Percentiles rank a stretch among this genome's conserved stretches.
Conservation (phyloP, 208 protist genomes). For the Angomonas deanei region DNA sequence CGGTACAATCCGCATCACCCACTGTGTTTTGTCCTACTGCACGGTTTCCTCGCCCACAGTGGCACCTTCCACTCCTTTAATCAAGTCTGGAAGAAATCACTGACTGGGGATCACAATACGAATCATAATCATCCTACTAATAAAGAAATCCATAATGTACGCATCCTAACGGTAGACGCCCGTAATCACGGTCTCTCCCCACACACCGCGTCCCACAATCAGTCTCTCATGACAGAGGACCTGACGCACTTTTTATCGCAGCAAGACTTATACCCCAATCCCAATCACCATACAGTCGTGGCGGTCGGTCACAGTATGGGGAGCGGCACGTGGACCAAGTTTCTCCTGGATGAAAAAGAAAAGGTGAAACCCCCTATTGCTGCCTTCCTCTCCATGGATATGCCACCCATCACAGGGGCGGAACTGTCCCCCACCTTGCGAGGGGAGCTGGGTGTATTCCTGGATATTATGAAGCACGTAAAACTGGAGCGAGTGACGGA, state of each 20-base stretch:
- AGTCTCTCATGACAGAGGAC: conserved; percentile 29
- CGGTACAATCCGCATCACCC: neutral
- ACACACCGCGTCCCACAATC: conserved; percentile 35
- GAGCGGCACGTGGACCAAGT: conserved; percentile 36
- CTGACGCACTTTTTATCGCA: conserved; percentile 20
- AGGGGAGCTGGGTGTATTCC: conserved; percentile 22
- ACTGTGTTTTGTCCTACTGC: conserved; percentile 40
- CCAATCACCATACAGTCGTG: conserved; percentile 14
- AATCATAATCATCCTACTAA: conserved; percentile 6
- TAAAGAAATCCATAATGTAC: conserved; percentile 3
- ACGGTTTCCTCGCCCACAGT: conserved; percentile 61
- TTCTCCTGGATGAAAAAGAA: conserved; percentile 29
- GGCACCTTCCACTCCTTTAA: conserved; percentile 39
- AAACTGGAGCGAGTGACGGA: conserved; percentile 26
- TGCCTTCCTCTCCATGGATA: conserved; percentile 45
- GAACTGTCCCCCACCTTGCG: conserved; percentile 20
- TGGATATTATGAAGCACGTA: conserved; percentile 38
- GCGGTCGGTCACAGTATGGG: conserved; percentile 72
- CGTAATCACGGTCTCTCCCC: conserved; percentile 58
- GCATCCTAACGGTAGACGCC: conserved; percentile 29
- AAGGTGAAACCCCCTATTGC: neutral
- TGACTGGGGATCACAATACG: conserved; percentile 5
- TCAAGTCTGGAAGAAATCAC: conserved; percentile 17
- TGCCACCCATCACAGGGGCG: conserved; percentile 33
- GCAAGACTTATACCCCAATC: neutral